These are phyloP conservation scores for Dalechampia spathulata DNA, from an alignment of 441 rosid species.

Conservation along the genomic window DNA sequence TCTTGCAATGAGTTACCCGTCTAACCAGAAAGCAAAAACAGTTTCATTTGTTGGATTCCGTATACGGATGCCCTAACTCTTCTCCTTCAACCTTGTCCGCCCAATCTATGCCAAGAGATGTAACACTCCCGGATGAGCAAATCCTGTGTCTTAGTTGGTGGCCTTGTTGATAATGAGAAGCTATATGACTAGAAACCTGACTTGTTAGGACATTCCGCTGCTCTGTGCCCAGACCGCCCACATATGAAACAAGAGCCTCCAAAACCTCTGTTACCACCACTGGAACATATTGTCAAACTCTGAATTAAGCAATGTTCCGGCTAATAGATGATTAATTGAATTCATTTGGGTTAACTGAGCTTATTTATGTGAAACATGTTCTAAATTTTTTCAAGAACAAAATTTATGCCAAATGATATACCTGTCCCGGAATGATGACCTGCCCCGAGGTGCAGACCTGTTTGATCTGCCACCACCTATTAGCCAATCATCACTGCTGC, in stretches of 20 bases:
- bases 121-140: no score
- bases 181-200: slow-evolving; percentile 17
- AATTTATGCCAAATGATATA: slow-evolving; percentile 47
- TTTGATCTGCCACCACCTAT: slow-evolving; percentile 59
- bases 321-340: neutral
- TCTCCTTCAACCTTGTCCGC: no score
- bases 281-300: slow-evolving; percentile 3
- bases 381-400: no score
- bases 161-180: no score
- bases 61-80: no score
- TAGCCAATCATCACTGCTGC: slow-evolving; percentile 69
- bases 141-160: no score
- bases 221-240: slow-evolving; percentile 81
- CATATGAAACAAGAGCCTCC: slow-evolving; percentile 89
- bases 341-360: neutral
- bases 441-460: slow-evolving; percentile 47
- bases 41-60: no score
- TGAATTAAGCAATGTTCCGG: neutral
- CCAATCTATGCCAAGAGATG: no score
- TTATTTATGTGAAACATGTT: no score
- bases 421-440: slow-evolving; percentile 50
- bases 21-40: no score
- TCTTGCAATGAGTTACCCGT: no score
- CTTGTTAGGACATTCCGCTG: slow-evolving; percentile 79
- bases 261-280: slow-evolving; percentile 37